Evolutionary conservation across 768 basidiomycete species (phyloP).

Genomic region (Mycena venus): DNA sequence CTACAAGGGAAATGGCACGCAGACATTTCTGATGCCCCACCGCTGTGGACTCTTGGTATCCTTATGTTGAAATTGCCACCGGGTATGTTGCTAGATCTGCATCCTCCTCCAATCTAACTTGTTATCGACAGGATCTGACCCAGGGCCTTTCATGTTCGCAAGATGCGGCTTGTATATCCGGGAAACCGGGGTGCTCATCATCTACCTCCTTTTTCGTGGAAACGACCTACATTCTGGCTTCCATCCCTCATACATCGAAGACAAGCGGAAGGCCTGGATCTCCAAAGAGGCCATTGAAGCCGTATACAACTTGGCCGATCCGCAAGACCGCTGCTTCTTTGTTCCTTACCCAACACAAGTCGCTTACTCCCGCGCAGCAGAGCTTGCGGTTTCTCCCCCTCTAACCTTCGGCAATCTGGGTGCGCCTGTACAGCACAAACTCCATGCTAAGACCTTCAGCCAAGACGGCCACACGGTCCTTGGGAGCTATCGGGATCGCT

Average conservation of each 20-base stretch:
- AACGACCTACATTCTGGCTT: conserved; percentile 11
- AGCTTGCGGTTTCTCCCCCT: neutral
- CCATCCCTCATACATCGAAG: neutral
- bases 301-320: neutral
- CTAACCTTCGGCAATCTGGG: neutral
- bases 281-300: neutral
- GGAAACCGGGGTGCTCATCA: neutral
- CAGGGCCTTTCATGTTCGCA: conserved; percentile 10
- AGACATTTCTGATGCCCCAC: neutral
- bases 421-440: neutral
- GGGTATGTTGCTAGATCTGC: neutral
- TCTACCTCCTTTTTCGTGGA: conserved; percentile 9
- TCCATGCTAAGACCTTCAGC: neutral
- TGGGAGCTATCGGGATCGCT: neutral
- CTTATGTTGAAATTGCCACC: conserved; percentile 9
- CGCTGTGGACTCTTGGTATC: neutral
- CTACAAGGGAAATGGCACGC: neutral
- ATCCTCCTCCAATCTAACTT: neutral
- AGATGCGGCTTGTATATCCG: neutral
- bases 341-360: neutral
- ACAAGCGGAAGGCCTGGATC: neutral
- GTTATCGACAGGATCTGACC: neutral
- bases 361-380: too few species aligned
- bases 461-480: neutral
- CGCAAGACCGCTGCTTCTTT: neutral